These are phyloP conservation scores for Castanea mollissima DNA, from an alignment of 306 rosid genomes.

Conservation along the genomic window DNA sequence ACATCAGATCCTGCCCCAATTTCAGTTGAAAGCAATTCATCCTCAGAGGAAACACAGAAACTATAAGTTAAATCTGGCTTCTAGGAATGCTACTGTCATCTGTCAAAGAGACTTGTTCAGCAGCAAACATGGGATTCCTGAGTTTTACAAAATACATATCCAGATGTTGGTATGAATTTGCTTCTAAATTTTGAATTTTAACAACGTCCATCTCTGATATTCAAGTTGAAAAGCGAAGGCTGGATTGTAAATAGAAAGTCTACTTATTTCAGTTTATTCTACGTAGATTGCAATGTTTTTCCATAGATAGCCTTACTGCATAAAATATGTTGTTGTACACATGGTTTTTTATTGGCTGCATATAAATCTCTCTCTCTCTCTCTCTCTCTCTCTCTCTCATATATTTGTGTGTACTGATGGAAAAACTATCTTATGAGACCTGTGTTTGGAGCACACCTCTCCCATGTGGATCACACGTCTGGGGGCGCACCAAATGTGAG, in stretches of 20 bases:
- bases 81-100: constrained; percentile 13
- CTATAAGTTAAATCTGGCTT: constrained; percentile 26
- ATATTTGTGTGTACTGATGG: no score
- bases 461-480: no score
- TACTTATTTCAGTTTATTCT: constrained; percentile 23
- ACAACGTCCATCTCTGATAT: constrained; percentile 8
- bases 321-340: neutral
- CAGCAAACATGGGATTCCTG: constrained; percentile 14
- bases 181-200: constrained; percentile 21
- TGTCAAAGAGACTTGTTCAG: constrained; percentile 9
- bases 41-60: constrained; percentile 43
- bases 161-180: constrained; percentile 17
- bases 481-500: no score
- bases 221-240: constrained; percentile 31
- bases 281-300: neutral
- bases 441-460: no score
- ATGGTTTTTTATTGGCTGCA: neutral
- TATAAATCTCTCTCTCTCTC: no score
- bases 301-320: neutral
- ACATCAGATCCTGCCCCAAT: constrained; percentile 35
- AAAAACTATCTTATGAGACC: no score
- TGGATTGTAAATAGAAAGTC: constrained; percentile 47
- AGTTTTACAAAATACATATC: neutral
- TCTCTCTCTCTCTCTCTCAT: no score
- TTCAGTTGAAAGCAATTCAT: constrained; percentile 37